A percentile compares a stretch with the other conserved stretches of the same genome.
These are phyloP conservation scores for Onygenales sp. DNA, from an alignment of 2,329 filamentous ascomycete genomes.

Conservation along the genomic window DNA sequence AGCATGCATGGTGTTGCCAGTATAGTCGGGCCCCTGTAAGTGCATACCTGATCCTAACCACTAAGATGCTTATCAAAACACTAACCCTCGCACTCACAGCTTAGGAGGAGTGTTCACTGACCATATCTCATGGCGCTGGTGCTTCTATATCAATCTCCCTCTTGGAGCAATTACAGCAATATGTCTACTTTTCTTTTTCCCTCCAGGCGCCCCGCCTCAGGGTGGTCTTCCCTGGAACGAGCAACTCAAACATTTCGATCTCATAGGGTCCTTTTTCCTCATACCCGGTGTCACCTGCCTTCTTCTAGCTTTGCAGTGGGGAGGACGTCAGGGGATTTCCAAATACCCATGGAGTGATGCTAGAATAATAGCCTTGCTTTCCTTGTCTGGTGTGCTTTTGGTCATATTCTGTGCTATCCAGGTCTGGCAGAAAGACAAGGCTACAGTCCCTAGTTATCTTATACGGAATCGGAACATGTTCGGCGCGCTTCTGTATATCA, in stretches of 20 bases:
- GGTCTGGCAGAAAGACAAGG: too few species aligned
- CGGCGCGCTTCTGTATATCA: constrained; percentile 2
- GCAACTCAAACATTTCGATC: constrained; percentile 26
- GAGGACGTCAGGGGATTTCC: constrained; percentile 21
- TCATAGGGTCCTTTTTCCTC: constrained; percentile 36
- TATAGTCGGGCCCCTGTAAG: constrained; percentile 25
- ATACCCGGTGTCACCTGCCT: constrained; percentile 37
- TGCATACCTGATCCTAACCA: too few species aligned
- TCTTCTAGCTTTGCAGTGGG: constrained; percentile 41
- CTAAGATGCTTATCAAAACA: too few species aligned
- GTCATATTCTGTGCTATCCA: neutral
- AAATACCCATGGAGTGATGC: constrained; percentile 36
- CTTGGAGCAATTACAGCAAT: constrained; percentile 26
- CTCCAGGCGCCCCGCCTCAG: constrained; percentile 15
- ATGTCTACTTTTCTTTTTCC: constrained; percentile 30
- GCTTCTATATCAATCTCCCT: constrained; percentile 33
- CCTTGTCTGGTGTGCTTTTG: constrained; percentile 35
- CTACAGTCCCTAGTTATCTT: too few species aligned
- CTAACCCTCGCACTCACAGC: too few species aligned
- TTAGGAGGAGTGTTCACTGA: constrained; percentile 37
- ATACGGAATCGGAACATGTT: too few species aligned
- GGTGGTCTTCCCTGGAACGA: constrained; percentile 15
- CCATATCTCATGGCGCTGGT: constrained; percentile 35
- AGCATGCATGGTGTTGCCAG: constrained; percentile 28
- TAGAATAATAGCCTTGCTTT: constrained; percentile 39